Conservation (phyloP, 139 green algal species). For the Pleodorina starrii region DNA sequence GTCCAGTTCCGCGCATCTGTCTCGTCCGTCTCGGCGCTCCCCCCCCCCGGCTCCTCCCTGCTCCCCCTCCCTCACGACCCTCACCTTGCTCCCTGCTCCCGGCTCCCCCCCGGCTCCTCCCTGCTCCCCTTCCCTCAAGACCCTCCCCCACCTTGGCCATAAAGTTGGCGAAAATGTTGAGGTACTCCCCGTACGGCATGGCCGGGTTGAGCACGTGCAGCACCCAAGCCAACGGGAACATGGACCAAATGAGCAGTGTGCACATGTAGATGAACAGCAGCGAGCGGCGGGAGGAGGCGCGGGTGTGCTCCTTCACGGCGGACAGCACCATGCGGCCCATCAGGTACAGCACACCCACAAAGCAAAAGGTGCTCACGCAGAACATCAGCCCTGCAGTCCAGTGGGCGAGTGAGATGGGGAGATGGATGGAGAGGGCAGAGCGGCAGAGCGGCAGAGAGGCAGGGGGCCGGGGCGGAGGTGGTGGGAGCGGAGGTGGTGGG, state of each 20-base stretch:
- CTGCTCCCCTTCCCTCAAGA: too few species aligned
- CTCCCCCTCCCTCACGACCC: too few species aligned
- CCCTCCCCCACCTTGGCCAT: slow-evolving; percentile 46
- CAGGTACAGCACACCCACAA: slow-evolving; percentile 52
- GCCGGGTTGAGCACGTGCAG: neutral
- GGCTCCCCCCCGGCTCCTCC: too few species aligned
- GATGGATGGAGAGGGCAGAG: too few species aligned
- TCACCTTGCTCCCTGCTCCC: too few species aligned
- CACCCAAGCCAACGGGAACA: slow-evolving; percentile 54
- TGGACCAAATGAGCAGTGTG: slow-evolving; percentile 55
- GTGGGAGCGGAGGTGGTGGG: too few species aligned
- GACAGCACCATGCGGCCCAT: slow-evolving; percentile 55
- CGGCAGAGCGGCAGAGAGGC: too few species aligned
- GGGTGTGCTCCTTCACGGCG: slow-evolving; percentile 39
- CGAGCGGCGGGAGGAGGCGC: neutral
- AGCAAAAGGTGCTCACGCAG: neutral
- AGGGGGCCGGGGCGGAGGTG: too few species aligned
- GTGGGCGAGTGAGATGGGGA: too few species aligned
- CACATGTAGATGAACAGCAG: slow-evolving; percentile 61
- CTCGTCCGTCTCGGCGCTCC: too few species aligned
- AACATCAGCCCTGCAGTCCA: slow-evolving; percentile 51
- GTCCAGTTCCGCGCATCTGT: too few species aligned
- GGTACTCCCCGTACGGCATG: slow-evolving; percentile 21
- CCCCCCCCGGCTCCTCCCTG: too few species aligned
- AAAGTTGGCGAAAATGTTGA: slow-evolving; percentile 57